Evolutionary conservation across 768 basidiomycete species (phyloP).

Genomic region (Lyophyllum shimeji): DNA sequence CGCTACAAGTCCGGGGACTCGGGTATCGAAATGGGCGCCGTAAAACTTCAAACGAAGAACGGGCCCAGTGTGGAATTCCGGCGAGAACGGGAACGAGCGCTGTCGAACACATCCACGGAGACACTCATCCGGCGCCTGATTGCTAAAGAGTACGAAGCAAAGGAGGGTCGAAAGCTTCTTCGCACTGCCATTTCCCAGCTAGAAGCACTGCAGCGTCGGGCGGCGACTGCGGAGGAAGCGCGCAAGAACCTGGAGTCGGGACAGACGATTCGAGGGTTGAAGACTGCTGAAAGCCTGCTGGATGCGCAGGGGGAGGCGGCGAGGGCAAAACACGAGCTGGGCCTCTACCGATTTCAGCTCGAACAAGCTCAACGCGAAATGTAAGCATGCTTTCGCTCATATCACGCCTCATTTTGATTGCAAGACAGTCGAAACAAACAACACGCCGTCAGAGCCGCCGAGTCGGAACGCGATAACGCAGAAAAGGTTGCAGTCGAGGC

Average conservation of each 20-base stretch:
- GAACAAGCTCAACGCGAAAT: slow-evolving; percentile 26
- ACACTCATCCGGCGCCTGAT: slow-evolving; percentile 26
- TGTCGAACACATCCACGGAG: slow-evolving; percentile 24
- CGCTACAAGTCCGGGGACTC: slow-evolving; percentile 2
- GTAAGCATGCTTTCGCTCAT: slow-evolving; percentile 17
- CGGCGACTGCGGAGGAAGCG: slow-evolving; percentile 17
- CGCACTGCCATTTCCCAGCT: slow-evolving; percentile 25
- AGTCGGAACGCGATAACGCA: slow-evolving; percentile 31
- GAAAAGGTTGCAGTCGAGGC: slow-evolving; percentile 36
- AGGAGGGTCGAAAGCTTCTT: slow-evolving; percentile 28
- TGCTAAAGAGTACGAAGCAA: slow-evolving; percentile 24
- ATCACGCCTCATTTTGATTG: too few relatives aligned
- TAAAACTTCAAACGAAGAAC: neutral
- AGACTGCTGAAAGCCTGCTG: slow-evolving; percentile 25
- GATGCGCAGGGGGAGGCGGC: slow-evolving; percentile 26
- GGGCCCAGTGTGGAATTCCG: slow-evolving; percentile 16
- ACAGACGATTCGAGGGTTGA: slow-evolving; percentile 21
- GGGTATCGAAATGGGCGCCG: slow-evolving; percentile 1
- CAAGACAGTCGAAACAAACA: slow-evolving; percentile 23
- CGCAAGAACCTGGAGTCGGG: slow-evolving; percentile 18
- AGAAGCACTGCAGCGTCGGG: slow-evolving; percentile 18
- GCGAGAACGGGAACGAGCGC: slow-evolving; percentile 23
- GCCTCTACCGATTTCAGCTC: slow-evolving; percentile 24
- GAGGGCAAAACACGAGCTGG: slow-evolving; percentile 25
- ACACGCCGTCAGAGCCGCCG: slow-evolving; percentile 23